phyloP scores from a whole-genome alignment of 2,329 filamentous ascomycete genomes.

The Apiospora arundinis region DNA sequence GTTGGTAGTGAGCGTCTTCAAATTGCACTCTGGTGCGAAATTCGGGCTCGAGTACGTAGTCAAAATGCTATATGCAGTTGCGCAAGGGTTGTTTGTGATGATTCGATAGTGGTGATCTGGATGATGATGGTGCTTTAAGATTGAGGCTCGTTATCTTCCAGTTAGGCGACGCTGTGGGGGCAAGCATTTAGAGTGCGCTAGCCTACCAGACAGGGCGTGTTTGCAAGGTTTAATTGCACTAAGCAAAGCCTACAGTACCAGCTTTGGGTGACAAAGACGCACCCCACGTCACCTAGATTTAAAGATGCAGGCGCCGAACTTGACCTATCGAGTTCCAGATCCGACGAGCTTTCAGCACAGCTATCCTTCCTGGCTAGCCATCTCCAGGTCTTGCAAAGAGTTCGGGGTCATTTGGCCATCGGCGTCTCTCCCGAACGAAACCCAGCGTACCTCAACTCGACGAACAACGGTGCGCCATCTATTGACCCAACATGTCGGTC shows the following conservation, averaged over 20 bases:
- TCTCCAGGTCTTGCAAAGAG: neutral
- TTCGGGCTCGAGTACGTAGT: neutral
- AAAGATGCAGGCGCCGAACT: neutral
- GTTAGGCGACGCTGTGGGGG: neutral
- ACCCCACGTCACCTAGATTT: constrained; percentile 7
- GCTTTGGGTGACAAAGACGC: neutral
- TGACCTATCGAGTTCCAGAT: neutral
- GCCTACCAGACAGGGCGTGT: neutral
- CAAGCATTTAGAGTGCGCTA: neutral
- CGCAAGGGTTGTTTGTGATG: neutral
- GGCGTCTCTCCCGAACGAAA: neutral
- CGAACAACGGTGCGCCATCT: neutral
- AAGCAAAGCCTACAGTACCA: neutral
- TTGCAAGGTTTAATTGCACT: neutral
- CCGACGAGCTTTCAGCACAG: neutral
- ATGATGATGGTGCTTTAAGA: neutral
- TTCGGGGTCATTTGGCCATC: neutral
- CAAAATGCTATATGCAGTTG: neutral
- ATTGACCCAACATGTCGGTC: constrained; percentile 21
- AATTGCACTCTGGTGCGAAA: neutral
- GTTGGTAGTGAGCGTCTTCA: neutral
- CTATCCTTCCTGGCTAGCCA: neutral
- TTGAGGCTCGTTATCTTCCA: neutral
- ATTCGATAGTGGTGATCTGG: neutral
- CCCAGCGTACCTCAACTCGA: neutral